Evolutionary conservation across 2,329 filamentous ascomycete genomes (phyloP).

Genomic region (Cercospora janseana): DNA sequence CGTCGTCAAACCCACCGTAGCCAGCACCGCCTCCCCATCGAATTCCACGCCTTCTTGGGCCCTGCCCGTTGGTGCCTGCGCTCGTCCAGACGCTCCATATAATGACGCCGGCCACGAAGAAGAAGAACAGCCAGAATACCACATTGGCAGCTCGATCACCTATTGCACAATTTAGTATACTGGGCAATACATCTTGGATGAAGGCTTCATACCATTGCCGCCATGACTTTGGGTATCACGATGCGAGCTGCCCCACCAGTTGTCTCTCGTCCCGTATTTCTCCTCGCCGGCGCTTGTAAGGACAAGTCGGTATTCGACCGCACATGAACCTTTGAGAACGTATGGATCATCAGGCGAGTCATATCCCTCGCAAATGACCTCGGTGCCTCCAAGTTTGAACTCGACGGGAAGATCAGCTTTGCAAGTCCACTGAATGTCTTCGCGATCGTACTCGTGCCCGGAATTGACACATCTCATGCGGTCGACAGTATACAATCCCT

Average conservation of each 20-base stretch:
- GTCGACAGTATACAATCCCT: slow-evolving; percentile 68
- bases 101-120: slow-evolving; percentile 34
- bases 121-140: slow-evolving; percentile 20
- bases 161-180: not conserved
- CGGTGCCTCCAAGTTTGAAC: slow-evolving; percentile 76
- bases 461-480: slow-evolving; percentile 87
- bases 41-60: slow-evolving; percentile 14
- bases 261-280: slow-evolving; percentile 14
- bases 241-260: slow-evolving; percentile 4
- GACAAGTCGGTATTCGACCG: slow-evolving; percentile 79
- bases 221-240: not conserved
- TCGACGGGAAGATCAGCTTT: slow-evolving; percentile 61
- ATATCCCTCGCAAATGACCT: slow-evolving; percentile 93
- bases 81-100: slow-evolving; percentile 33
- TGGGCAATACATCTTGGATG: not conserved
- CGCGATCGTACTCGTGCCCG: slow-evolving; percentile 71
- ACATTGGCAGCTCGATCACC: slow-evolving; percentile 4
- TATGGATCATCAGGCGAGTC: slow-evolving; percentile 71
- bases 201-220: not conserved
- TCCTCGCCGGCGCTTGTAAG: slow-evolving; percentile 67
- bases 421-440: slow-evolving; percentile 92
- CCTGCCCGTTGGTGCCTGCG: slow-evolving; percentile 17
- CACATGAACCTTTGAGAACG: slow-evolving; percentile 88
- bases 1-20: slow-evolving; percentile 41
- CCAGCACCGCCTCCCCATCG: slow-evolving; percentile 43